Evolutionary conservation across 108 stramenopile species (phyloP), one percentile per base, ranked within the genome.

Genomic region (Poteriospumella lacustris): DNA sequence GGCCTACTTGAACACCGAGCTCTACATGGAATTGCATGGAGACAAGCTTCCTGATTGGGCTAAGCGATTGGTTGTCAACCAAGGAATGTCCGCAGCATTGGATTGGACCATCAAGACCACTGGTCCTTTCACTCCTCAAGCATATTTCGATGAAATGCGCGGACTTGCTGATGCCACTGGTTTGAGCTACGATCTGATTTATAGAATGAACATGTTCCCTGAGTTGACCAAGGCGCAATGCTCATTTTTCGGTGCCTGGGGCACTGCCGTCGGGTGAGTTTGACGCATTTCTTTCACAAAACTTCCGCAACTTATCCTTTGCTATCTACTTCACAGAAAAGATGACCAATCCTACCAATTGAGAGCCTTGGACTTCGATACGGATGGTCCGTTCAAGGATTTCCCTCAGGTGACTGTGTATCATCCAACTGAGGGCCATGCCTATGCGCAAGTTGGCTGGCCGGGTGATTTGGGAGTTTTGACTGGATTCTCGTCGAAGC

Each of bases 341-440:
- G 39, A 44, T n/a, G 70, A 47, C 2, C 68, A 80, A 12, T 44
- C 44, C 39, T 28, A 70, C 0, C 79, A 80, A 40, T 58, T 80
- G 39, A 68, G 79, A 0, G 79, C 79, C 3, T 70, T 80, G 3
- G 79, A 80, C 42, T 80, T 59, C 59, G 73, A 80, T 59, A 75
- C 72, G 19, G 70, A 59, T 58, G 58, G 44, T 36, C 73, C 73
- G 28, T 73, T 75, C 79, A 52, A 34, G 73, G 19, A 73, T n/a
- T 28, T 52, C 59, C 44, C 73, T 39, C 31, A 31, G 58, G 29
- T 80, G 19, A 38, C 47, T 1, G 79, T 80, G 39, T 52, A 80
- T 26, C 79, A 80, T 24, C 76, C 76, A 42, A 26, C 60, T 33
- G 43, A 58, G 1, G 70, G 79, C 43, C 42, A 75, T 24, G 12